Evolutionary conservation across 2,329 filamentous ascomycete genomes (phyloP).

Genomic region (Trichoderma lentiforme): DNA sequence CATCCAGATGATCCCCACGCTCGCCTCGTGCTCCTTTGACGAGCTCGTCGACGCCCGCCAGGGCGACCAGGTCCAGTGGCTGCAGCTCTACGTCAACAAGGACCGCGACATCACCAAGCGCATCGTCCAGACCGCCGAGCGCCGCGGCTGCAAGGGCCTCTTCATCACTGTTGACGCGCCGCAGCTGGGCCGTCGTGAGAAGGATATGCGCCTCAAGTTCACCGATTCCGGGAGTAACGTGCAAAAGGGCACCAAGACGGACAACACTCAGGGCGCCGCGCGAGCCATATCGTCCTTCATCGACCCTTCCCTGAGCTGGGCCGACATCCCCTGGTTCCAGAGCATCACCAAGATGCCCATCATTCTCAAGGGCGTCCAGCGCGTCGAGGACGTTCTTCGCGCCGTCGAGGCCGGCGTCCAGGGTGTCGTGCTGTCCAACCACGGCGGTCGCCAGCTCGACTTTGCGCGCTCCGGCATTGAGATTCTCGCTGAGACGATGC

Average conservation of each 20-base stretch:
- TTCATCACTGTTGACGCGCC: constrained; percentile 99
- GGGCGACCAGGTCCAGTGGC: constrained; percentile 88
- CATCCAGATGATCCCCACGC: constrained; percentile 96
- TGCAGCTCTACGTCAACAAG: constrained; percentile 97
- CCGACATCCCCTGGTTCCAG: constrained; percentile 89
- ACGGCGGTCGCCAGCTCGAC: constrained; percentile 91
- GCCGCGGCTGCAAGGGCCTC: constrained; percentile 85
- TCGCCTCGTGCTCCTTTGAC: constrained; percentile 96
- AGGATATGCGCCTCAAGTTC: constrained; percentile 96
- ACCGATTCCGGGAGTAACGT: constrained; percentile 79
- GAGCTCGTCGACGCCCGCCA: constrained; percentile 82
- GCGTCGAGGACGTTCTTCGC: constrained; percentile 88
- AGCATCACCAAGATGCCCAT: constrained; percentile 92
- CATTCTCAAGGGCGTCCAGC: constrained; percentile 92
- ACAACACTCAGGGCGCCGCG: constrained; percentile 87
- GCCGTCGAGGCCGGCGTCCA: constrained; percentile 81
- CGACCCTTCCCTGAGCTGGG: constrained; percentile 90
- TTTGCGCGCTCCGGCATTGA: constrained; percentile 87
- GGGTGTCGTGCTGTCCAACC: constrained; percentile 91
- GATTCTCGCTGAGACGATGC: constrained; percentile 90
- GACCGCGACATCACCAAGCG: constrained; percentile 84
- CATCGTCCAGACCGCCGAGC: constrained; percentile 89
- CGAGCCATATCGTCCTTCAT: constrained; percentile 96
- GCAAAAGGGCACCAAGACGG: constrained; percentile 71
- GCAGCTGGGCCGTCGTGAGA: constrained; percentile 89